These are phyloP conservation scores for Pleurotus tuoliensis DNA, from an alignment of 768 basidiomycete species.

Conservation along the genomic window DNA sequence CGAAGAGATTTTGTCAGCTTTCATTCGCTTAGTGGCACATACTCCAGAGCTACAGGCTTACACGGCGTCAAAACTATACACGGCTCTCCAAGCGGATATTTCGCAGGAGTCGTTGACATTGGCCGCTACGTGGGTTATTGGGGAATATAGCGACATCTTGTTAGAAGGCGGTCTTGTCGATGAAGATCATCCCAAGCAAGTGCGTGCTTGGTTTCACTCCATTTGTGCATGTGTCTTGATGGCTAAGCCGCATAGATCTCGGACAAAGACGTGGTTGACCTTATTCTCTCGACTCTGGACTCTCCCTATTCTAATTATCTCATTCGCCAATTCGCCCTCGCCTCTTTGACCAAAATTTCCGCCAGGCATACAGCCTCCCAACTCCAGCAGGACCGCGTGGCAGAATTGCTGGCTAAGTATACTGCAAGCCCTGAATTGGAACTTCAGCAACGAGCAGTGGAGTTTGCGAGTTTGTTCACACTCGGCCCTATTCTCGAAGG, in stretches of 20 bases:
- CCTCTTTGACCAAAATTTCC: constrained; percentile 86
- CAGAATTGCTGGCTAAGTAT: constrained; percentile 73
- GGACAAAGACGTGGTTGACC: constrained; percentile 82
- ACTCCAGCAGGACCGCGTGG: constrained; percentile 74
- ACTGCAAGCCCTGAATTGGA: constrained; percentile 90
- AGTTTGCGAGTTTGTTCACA: constrained; percentile 84
- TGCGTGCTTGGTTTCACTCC: constrained; percentile 26
- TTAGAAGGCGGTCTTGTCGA: constrained; percentile 81
- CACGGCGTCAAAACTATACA: constrained; percentile 87
- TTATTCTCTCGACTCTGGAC: constrained; percentile 81
- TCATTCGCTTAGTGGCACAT: constrained; percentile 93
- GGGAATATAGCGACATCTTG: constrained; percentile 91
- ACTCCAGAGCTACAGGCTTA: constrained; percentile 97
- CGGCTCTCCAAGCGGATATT: constrained; percentile 83
- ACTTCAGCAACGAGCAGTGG: constrained; percentile 92
- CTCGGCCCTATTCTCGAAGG: constrained; percentile 75
- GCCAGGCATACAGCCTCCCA: constrained; percentile 67
- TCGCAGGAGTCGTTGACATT: constrained; percentile 96
- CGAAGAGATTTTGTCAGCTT: constrained; percentile 92
- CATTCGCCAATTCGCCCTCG: constrained; percentile 88
- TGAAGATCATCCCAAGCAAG: constrained; percentile 66
- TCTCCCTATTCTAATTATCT: constrained; percentile 94
- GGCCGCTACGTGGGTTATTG: constrained; percentile 92
- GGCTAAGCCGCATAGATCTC: constrained; percentile 43
- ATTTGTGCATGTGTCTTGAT: not conserved